These are phyloP conservation scores for Melanomma pulvis-pyrius DNA, from an alignment of 495 filamentous ascomycete species.

Conservation along the genomic window DNA sequence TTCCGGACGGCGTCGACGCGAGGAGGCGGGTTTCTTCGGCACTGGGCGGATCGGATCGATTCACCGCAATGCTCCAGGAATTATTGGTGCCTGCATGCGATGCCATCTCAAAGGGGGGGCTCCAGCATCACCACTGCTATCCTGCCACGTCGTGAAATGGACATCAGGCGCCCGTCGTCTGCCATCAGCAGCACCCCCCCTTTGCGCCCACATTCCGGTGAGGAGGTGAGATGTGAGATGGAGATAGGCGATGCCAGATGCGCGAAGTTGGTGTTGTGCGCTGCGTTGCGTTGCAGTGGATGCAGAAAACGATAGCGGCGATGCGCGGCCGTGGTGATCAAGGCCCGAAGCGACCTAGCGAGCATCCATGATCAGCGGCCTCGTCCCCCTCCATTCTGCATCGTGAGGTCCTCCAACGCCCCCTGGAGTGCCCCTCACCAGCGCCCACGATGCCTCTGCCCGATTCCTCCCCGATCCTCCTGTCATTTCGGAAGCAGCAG, in stretches of 20 bases:
- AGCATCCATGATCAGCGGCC: not conserved
- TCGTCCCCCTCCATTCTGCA: not conserved
- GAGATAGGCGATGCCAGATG: conserved; percentile 1
- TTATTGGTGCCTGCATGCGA: not conserved
- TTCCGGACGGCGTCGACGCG: not conserved
- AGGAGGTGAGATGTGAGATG: not conserved
- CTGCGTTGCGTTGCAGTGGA: not conserved
- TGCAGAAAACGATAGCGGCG: not conserved
- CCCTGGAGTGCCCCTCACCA: not conserved
- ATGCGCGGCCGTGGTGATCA: conserved; percentile 6
- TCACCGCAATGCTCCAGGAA: not conserved
- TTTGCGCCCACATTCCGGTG: not conserved
- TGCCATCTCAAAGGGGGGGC: not conserved
- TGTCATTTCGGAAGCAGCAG: conserved; percentile 39
- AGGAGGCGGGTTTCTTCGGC: not conserved
- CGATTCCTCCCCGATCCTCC: conserved; percentile 13
- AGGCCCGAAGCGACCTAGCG: not conserved
- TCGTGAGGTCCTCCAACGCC: conserved; percentile 9
- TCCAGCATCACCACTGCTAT: conserved; percentile 12
- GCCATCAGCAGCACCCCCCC: not conserved
- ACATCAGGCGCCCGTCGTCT: not conserved
- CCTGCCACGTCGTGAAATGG: conserved; percentile 18
- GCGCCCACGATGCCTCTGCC: conserved; percentile 29
- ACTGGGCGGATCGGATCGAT: conserved; percentile 16
- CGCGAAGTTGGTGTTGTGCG: not conserved